Evolutionary conservation across 2,329 filamentous ascomycete genomes (phyloP).

Genomic region (Colletotrichum zoysiae): DNA sequence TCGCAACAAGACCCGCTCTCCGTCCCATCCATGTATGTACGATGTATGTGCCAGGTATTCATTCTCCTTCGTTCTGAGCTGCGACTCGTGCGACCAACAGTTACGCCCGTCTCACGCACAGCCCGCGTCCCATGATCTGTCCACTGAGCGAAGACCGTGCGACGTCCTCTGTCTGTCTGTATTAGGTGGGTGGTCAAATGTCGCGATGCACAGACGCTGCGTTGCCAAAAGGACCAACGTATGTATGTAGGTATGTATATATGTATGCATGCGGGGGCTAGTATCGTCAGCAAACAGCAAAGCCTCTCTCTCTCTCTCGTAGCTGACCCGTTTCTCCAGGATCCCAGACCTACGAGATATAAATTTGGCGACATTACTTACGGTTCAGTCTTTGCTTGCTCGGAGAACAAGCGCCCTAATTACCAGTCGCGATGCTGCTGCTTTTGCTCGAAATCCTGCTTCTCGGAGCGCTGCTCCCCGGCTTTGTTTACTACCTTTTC

Average conservation of each 20-base stretch:
- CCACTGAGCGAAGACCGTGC: not conserved
- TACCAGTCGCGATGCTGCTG: constrained; percentile 17
- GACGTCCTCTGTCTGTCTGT: not conserved
- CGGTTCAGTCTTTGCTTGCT: not conserved
- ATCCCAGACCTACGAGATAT: constrained; percentile 7
- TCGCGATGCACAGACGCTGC: constrained; percentile 12
- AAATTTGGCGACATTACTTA: constrained; percentile 10
- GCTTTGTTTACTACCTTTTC: constrained; percentile 38
- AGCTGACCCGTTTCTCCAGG: constrained; percentile 5
- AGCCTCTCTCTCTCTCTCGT: not conserved
- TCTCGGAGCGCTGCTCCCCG: constrained; percentile 18
- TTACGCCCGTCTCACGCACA: constrained; percentile 16
- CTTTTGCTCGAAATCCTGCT: constrained; percentile 29
- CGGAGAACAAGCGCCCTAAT: not conserved
- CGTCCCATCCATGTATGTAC: constrained; percentile 1
- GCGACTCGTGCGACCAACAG: constrained; percentile 8
- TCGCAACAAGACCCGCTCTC: constrained; percentile 7
- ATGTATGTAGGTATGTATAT: too few relatives aligned
- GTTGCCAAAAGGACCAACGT: not conserved
- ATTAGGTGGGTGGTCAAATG: not conserved
- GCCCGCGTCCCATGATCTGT: constrained; percentile 11
- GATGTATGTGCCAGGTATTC: too few relatives aligned
- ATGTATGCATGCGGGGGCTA: not conserved
- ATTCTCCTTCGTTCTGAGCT: not conserved
- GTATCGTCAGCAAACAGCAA: constrained; percentile 29